Percentiles rank a stretch among this genome's conserved stretches.
Conservation (phyloP, 495 filamentous ascomycete species). For the Evernia prunastri region DNA sequence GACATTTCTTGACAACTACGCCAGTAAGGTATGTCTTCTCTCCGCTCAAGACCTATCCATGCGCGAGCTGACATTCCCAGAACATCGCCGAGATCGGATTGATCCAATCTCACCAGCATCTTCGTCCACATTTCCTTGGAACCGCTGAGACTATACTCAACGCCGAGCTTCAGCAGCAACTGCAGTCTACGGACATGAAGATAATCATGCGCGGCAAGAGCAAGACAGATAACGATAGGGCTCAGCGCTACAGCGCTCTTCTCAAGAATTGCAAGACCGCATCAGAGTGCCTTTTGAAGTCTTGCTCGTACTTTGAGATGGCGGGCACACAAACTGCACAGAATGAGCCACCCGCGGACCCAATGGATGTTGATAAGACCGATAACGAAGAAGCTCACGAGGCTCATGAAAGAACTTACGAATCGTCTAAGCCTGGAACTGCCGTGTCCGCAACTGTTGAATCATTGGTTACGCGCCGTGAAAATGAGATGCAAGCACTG, state of each 20-base stretch:
- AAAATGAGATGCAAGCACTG: neutral
- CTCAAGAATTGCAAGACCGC: neutral
- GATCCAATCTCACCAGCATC: neutral
- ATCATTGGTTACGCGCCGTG: neutral
- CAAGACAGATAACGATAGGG: neutral
- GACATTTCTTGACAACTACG: conserved; percentile 47
- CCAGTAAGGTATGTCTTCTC: conserved; percentile 33
- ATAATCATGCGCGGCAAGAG: neutral
- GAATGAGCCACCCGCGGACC: neutral
- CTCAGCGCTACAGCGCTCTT: neutral
- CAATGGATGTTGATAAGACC: conserved; percentile 2
- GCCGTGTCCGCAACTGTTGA: neutral
- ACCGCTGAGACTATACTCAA: neutral
- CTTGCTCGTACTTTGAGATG: neutral
- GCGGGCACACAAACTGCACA: neutral
- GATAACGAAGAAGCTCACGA: no score
- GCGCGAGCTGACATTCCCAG: neutral
- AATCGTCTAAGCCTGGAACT: neutral
- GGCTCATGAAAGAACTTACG: no score
- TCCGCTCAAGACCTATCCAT: conserved; percentile 4
- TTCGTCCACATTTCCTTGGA: neutral
- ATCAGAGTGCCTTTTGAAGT: neutral
- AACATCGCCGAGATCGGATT: neutral
- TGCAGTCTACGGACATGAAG: neutral
- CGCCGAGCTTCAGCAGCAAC: conserved; percentile 1